Base-by-base conservation (phyloP, 257 asterid species). In the Fraxinus excelsior region DNA sequence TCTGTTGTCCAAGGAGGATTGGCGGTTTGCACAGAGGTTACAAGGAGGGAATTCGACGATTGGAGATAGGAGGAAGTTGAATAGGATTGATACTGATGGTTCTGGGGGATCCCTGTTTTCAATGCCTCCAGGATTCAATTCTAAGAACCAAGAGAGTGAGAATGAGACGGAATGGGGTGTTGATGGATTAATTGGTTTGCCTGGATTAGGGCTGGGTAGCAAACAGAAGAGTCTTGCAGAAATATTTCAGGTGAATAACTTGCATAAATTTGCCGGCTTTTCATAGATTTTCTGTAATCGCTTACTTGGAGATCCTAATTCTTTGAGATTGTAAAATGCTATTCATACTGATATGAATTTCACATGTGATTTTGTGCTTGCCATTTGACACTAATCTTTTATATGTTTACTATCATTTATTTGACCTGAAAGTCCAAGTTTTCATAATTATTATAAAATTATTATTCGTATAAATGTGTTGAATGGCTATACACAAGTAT, bases 151-250 rank as follows among this genome's bases (percentile, higher is more conserved):
- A 38, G 76, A 21, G 19, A 62, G 19, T 74, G 87, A 75, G 65
- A 80, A 78, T 51, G 78, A 70, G 40, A 81, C 76, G 19, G 92
- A 84, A 14, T 91, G 97, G 97, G 87, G 84, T 38, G 86, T 87
- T 3, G 92, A 86, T 72, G 93, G 94, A 35, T 82, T 87, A 60
- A 84, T 79, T 71, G 94, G 95, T 32, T 87, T 88, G 84, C 87
- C 89, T 1, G 94, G 88, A 40, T 70, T 83, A 78, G 92, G 90
- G 10, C 65, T 84, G 65, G 88, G 89, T 49, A 78, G 81, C 76
- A 82, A 84, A 67, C 93, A 85, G 78, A 90, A 89, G 85, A 89
- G 93, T 80, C 80, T 89, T 66, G 88, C 87, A 0, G 89, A 87
- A 79, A 81, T 86, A 75, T 84, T 89, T 82, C 96, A 91, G 94